Percentiles rank a stretch among this genome's conserved stretches.
These are phyloP conservation scores for Xylariaceae sp. DNA, from an alignment of 2,329 filamentous ascomycete species.

Conservation along the genomic window DNA sequence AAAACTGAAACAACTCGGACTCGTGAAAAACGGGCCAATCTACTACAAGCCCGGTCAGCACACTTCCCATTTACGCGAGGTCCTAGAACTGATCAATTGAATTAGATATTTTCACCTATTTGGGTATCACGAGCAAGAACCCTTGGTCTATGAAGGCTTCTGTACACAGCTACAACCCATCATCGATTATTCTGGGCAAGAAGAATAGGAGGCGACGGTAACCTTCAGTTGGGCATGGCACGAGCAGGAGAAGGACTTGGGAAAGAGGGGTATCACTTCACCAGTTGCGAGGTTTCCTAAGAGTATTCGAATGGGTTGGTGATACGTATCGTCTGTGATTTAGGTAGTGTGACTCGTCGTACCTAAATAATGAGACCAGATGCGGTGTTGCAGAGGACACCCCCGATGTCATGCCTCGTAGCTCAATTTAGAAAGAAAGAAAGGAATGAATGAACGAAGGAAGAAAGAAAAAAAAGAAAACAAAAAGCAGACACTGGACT, in stretches of 20 bases:
- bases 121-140: conserved; percentile 58
- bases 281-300: not conserved
- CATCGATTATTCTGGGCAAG: conserved; percentile 33
- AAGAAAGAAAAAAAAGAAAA: not conserved
- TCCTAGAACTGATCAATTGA: conserved; percentile 1
- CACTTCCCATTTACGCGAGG: not conserved
- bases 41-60: conserved; percentile 72
- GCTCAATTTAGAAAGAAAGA: not conserved
- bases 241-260: conserved; percentile 11
- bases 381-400: not conserved
- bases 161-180: conserved; percentile 50
- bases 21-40: conserved; percentile 51
- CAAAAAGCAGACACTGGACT: not conserved
- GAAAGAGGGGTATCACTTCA: not conserved
- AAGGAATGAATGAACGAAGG: not conserved
- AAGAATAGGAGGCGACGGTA: too few relatives aligned
- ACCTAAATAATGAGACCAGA: conserved; percentile 1
- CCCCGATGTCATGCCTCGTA: not conserved
- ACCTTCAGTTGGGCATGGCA: not conserved
- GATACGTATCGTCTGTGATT: conserved; percentile 19
- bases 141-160: conserved; percentile 57
- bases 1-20: conserved; percentile 55
- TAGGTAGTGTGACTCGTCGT: conserved; percentile 2
- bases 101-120: conserved; percentile 61
- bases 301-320: conserved; percentile 3